phyloP scores from a whole-genome alignment of 2,329 filamentous ascomycete genomes.

The Akanthomyces dipterigenus region DNA sequence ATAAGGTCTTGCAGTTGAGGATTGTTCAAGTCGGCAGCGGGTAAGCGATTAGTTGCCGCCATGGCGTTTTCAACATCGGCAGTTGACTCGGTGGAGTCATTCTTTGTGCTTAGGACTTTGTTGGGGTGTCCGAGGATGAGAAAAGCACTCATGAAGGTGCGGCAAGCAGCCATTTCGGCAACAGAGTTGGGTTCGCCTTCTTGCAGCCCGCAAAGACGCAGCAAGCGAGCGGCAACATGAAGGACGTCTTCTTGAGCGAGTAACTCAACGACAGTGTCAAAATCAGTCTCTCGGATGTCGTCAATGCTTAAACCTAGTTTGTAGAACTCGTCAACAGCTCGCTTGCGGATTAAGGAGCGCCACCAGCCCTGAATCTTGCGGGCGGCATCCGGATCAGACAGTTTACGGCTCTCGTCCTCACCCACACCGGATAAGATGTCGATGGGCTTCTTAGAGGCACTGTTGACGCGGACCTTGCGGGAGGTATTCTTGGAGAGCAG shows the following conservation, averaged over 20 bases:
- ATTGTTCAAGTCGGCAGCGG: constrained; percentile 46
- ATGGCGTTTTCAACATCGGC: constrained; percentile 52
- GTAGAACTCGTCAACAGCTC: constrained; percentile 58
- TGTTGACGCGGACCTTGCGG: constrained; percentile 48
- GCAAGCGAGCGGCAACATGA: constrained; percentile 56
- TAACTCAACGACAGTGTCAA: constrained; percentile 66
- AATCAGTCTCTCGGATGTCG: constrained; percentile 60
- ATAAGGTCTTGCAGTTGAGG: constrained; percentile 65
- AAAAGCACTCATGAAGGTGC: constrained; percentile 74
- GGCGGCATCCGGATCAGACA: constrained; percentile 57
- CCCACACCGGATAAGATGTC: constrained; percentile 42
- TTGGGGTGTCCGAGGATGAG: constrained; percentile 73
- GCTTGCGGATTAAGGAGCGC: constrained; percentile 52
- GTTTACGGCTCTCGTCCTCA: constrained; percentile 36
- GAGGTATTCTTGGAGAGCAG: constrained; percentile 48
- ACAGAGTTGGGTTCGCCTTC: constrained; percentile 58
- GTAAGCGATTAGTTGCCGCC: constrained; percentile 37
- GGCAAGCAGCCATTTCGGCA: constrained; percentile 61
- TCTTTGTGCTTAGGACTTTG: constrained; percentile 67
- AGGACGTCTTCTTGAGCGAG: constrained; percentile 63
- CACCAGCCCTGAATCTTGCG: constrained; percentile 64
- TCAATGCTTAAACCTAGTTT: constrained; percentile 64
- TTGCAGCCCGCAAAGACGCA: constrained; percentile 62
- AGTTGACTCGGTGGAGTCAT: not conserved
- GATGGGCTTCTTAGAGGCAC: constrained; percentile 44